Base-by-base conservation (phyloP, 768 basidiomycete species). In the Infundibulicybe gibba region DNA sequence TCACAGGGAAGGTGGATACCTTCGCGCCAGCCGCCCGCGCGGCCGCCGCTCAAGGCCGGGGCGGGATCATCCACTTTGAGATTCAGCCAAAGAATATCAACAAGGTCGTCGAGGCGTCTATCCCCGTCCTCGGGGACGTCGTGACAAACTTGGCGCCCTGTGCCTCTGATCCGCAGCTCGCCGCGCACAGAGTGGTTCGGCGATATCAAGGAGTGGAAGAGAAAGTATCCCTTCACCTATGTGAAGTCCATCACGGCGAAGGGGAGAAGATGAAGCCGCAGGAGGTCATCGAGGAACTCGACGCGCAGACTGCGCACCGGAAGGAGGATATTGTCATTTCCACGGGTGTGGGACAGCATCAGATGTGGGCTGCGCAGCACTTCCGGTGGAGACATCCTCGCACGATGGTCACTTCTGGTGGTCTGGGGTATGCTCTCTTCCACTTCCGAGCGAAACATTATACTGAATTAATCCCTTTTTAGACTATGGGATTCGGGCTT, bases 51-150 rank as follows among this genome's bases (percentile, higher is more conserved):
- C 77, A 85, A 55, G 91, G 94, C 39, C 80, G 83, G 1, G 97
- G 97, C 10, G 97, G 97, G 31, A 94, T 99, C 71, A 97, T 99
- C 61, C 97, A 99, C 72, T 98, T 99, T 60, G 97, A 99, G 73
- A 94, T 98, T 54, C 83, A 84, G 72, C 92, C 97, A 40, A 98
- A 99, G 78, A 99, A 99, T 68, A 79, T 99, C 67, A 99, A 99
- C 80, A 99, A 99, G 69, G 94, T 99, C 50, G 82, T 98, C 44
- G 84, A 99, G 44, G 95, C 97, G 16, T 84, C 88, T 40, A 89
- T 97, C 48, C 92, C 97, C 41, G 77, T 99, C 60, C 77, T 97
- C 25, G 97, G 97, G 32, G 97, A 99, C 61, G 95, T 98, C 47
- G 79, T 88, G 21, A 72, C 85, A 44, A 94, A 90, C 62, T 67